These are phyloP conservation scores for Aspergillus sp. DNA, from an alignment of 2,329 filamentous ascomycete species.

Conservation along the genomic window DNA sequence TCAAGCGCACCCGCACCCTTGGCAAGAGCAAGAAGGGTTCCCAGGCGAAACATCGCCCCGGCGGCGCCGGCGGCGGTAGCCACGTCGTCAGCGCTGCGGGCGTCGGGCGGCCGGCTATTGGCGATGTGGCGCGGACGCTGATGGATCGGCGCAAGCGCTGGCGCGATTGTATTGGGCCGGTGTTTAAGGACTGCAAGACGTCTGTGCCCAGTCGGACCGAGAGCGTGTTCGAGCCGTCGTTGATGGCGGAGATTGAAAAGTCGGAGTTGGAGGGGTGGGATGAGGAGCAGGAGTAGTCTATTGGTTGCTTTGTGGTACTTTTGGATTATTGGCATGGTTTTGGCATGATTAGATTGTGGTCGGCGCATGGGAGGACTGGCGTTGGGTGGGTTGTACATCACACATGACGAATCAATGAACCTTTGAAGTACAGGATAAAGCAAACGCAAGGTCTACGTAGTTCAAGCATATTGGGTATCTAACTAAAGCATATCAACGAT, in stretches of 20 bases:
- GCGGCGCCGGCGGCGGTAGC: constrained; percentile 70
- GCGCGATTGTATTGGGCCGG: constrained; percentile 85
- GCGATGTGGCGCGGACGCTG: constrained; percentile 82
- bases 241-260: constrained; percentile 72
- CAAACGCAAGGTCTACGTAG: no score
- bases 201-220: constrained; percentile 68
- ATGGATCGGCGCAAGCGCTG: constrained; percentile 90
- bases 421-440: no score
- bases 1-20: constrained; percentile 91
- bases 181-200: constrained; percentile 80
- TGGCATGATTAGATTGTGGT: no score
- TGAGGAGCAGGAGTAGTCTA: constrained; percentile 65
- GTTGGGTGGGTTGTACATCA: not conserved
- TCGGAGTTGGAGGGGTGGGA: constrained; percentile 78
- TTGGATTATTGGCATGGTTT: not conserved
- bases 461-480: constrained; percentile 9
- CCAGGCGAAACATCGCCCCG: constrained; percentile 57
- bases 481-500: constrained; percentile 35
- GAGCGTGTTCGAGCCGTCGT: constrained; percentile 69
- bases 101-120: constrained; percentile 63
- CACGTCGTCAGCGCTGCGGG: constrained; percentile 45
- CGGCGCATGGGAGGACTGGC: not conserved
- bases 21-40: constrained; percentile 88
- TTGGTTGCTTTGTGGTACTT: not conserved
- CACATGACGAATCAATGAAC: not conserved